Conservation (phyloP, 257 asterid species). For the Gentiana dahurica region DNA sequence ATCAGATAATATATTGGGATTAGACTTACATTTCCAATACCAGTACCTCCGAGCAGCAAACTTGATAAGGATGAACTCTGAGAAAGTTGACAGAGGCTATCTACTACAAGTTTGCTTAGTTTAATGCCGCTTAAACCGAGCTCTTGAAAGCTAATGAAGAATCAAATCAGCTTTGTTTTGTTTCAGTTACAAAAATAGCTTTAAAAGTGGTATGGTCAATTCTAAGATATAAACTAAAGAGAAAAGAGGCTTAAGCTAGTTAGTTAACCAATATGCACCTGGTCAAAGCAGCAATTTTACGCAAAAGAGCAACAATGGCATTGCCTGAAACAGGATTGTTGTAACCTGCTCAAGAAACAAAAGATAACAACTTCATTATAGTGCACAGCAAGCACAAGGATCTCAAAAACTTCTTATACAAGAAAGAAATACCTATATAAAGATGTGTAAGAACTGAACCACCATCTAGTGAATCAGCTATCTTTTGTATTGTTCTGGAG, state of each 20-base stretch:
- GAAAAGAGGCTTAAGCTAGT: not conserved
- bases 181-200: not conserved
- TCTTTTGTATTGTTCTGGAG: constrained; percentile 71
- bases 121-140: constrained; percentile 70
- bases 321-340: constrained; percentile 64
- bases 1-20: not conserved
- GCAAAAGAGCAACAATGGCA: constrained; percentile 47
- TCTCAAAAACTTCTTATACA: not conserved
- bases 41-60: constrained; percentile 66
- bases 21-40: constrained; percentile 65
- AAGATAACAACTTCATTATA: not conserved
- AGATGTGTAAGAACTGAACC: constrained; percentile 66
- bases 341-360: constrained; percentile 44
- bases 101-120: constrained; percentile 68
- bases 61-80: constrained; percentile 59
- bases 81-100: constrained; percentile 65
- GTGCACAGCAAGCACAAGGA: not conserved
- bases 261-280: constrained; percentile 25
- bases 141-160: constrained; percentile 59
- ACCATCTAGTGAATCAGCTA: constrained; percentile 77
- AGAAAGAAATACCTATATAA: constrained; percentile 43
- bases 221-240: not conserved
- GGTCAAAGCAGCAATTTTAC: constrained; percentile 49
- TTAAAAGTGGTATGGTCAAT: not conserved
- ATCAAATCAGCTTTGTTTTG: not conserved